Evolutionary conservation across 2,329 filamentous ascomycete genomes (phyloP), one percentile per base, ranked within the genome.

Genomic region (Penicillium brasilianum): DNA sequence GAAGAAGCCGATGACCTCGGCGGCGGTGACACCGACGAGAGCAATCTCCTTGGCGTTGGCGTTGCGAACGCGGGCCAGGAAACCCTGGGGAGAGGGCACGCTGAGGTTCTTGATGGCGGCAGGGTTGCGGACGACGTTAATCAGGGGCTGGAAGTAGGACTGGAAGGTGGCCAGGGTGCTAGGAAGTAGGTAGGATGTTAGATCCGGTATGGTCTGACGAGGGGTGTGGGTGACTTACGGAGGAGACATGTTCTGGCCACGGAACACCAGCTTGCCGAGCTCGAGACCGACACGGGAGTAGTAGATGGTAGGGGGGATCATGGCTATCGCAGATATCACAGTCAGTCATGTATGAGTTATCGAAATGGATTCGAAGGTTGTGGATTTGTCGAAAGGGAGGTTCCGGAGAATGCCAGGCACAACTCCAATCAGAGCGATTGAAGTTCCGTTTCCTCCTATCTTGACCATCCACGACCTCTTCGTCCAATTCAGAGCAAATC

Each of bases 1-100:
- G 86, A 98, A 99, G 87, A 99, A 99, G 64, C 95, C 95, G 69
- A 99, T 81, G 54, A 92, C 86, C 83, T 99, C 94, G 59, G 93
- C 93, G 51, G 85, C 81, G 64, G 97, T 83, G 62, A 99, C 90
- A 71, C 90, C 91, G 62, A 85, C 90, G 57, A 90, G 81, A 58
- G 86, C 85, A 70, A 94, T 77, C 79, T 96, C 89, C 70, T 87
- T 84, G 68, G 81, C 83, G 78, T 87, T 90, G 72, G 95, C 72
- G 81, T 88, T 90, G 76, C 91, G 88, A 74, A 91, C 77, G 69
- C 82, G 82, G 70, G 81, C 79, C 66, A 90, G 74, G 68, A 86
- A 71, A 65, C 77, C 76, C 72, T 81, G 77, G 60, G 88, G 84
- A 69, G 87, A 81, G 69, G 86, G 76, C 67, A 83, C 76, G 69